Evolutionary conservation across 192 early-diverging fungal genomes (phyloP).

Genomic region (Podila horticola): DNA sequence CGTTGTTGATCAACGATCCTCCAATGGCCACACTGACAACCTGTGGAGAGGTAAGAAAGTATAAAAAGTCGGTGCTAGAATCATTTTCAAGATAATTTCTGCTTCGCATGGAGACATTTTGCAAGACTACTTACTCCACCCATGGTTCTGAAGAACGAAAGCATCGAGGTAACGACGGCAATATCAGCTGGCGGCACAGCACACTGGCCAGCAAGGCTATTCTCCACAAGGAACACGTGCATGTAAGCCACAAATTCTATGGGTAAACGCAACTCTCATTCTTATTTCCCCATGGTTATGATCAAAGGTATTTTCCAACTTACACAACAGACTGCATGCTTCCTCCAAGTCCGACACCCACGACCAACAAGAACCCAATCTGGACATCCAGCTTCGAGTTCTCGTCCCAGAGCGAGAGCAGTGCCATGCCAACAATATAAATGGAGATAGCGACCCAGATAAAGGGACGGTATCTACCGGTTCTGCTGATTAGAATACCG

Average conservation of each 20-base stretch:
- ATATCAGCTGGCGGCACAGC: conserved; percentile 69
- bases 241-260: background rate
- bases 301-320: background rate
- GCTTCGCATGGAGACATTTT: background rate
- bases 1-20: conserved; percentile 51
- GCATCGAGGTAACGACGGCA: conserved; percentile 70
- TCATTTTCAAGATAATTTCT: too few species aligned
- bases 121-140: conserved; percentile 1
- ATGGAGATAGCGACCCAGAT: conserved; percentile 72
- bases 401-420: conserved; percentile 65
- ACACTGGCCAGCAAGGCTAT: conserved; percentile 70
- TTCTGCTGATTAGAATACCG: conserved; percentile 68
- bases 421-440: conserved; percentile 64
- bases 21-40: conserved; percentile 53
- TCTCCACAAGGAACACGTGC: background rate
- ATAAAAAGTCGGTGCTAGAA: background rate
- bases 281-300: background rate
- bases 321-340: conserved; percentile 77
- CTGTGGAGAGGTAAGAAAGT: background rate
- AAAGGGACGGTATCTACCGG: conserved; percentile 60
- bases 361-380: conserved; percentile 72
- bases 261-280: too few species aligned
- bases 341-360: conserved; percentile 80
- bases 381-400: conserved; percentile 57
- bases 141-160: conserved; percentile 69